Percentiles rank a stretch among this genome's conserved stretches.
Evolutionary conservation across 768 basidiomycete genomes (phyloP).

Genomic region (Phylloporus arenicola): DNA sequence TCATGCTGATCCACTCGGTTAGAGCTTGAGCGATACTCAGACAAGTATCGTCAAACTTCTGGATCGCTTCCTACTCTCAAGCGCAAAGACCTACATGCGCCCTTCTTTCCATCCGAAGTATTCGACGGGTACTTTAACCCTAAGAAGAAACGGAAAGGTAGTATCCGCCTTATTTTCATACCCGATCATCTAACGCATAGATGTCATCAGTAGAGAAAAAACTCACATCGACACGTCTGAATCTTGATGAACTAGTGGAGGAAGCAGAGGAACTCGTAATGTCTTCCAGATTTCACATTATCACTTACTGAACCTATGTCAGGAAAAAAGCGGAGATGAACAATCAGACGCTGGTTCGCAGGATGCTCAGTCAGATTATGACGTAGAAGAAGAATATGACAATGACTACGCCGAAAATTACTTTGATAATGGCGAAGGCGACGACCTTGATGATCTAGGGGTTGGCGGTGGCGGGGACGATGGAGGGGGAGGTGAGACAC

Average conservation of each 20-base stretch:
- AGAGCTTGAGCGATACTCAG: constrained; percentile 80
- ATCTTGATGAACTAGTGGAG: constrained; percentile 65
- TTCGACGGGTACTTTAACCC: constrained; percentile 80
- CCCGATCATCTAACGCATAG: background rate
- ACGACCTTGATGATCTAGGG: constrained; percentile 73
- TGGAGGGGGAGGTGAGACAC: constrained; percentile 48
- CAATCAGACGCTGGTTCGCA: constrained; percentile 64
- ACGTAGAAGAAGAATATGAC: constrained; percentile 86
- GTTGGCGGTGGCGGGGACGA: constrained; percentile 63
- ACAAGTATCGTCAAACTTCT: constrained; percentile 68
- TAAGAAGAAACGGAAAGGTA: constrained; percentile 54
- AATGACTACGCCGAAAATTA: constrained; percentile 90
- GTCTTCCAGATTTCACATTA: background rate
- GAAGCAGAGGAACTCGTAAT: constrained; percentile 56
- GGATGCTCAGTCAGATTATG: constrained; percentile 66
- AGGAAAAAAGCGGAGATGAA: constrained; percentile 73
- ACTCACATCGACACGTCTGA: constrained; percentile 39
- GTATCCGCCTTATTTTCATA: background rate
- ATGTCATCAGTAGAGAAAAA: constrained; percentile 27
- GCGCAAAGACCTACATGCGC: constrained; percentile 61
- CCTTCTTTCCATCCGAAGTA: constrained; percentile 74
- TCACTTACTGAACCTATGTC: background rate
- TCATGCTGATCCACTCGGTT: constrained; percentile 4
- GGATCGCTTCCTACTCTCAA: constrained; percentile 61
- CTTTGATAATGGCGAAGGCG: constrained; percentile 85